Percentiles rank a stretch among this genome's conserved stretches.
Conservation (phyloP, 2,329 filamentous ascomycete species). For the Diaporthe capsici region DNA sequence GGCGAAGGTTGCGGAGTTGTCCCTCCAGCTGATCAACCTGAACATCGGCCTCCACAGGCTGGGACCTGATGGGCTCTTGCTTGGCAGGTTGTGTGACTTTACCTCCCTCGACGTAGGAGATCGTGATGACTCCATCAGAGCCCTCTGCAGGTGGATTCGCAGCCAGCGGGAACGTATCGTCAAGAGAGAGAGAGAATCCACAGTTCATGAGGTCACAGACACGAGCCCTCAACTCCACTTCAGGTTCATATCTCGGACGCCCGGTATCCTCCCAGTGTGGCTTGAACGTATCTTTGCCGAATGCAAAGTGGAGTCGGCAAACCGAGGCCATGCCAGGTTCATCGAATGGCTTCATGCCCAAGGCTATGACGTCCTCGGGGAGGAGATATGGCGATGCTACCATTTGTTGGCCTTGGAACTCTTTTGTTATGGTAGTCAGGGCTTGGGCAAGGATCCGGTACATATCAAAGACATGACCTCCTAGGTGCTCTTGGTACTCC, state of each 20-base stretch:
- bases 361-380: slow-evolving; percentile 63
- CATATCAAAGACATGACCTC: slow-evolving; percentile 61
- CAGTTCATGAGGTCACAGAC: slow-evolving; percentile 39
- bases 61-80: background rate
- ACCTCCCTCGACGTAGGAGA: slow-evolving; percentile 40
- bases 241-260: slow-evolving; percentile 4
- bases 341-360: slow-evolving; percentile 60
- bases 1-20: slow-evolving; percentile 21
- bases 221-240: slow-evolving; percentile 38
- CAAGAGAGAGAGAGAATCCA: slow-evolving; percentile 38
- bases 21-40: slow-evolving; percentile 25
- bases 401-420: slow-evolving; percentile 55
- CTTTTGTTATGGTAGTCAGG: slow-evolving; percentile 64
- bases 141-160: slow-evolving; percentile 16
- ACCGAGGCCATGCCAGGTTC: slow-evolving; percentile 54
- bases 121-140: slow-evolving; percentile 14
- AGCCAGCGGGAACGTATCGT: slow-evolving; percentile 36
- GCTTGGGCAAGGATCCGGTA: slow-evolving; percentile 61
- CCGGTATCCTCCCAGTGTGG: slow-evolving; percentile 46
- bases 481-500: slow-evolving; percentile 60
- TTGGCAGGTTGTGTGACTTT: slow-evolving; percentile 5
- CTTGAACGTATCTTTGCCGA: slow-evolving; percentile 45
- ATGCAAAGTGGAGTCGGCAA: slow-evolving; percentile 56
- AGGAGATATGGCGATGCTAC: slow-evolving; percentile 64
- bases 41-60: background rate